phyloP scores from a whole-genome alignment of 2,329 filamentous ascomycete species.

The Seiridium cupressi region DNA sequence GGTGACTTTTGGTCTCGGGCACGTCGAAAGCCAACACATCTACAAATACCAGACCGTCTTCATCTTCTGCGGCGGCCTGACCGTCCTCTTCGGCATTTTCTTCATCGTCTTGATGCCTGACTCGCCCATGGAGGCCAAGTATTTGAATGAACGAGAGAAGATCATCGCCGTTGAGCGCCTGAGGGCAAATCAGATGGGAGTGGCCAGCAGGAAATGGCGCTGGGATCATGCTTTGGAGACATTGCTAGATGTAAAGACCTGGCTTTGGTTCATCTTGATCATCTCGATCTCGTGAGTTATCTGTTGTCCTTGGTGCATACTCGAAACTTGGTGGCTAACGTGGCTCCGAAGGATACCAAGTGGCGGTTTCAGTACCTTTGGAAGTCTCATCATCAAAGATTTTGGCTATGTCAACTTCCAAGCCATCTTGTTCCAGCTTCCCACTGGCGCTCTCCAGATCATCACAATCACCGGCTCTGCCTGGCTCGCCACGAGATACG shows the following conservation, averaged over 20 bases:
- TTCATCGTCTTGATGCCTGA: conserved; percentile 62
- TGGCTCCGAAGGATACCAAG: conserved; percentile 30
- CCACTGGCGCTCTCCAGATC: conserved; percentile 35
- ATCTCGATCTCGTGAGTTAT: conserved; percentile 57
- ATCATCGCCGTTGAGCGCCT: conserved; percentile 69
- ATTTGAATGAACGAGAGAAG: conserved; percentile 64
- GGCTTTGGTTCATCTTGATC: conserved; percentile 59
- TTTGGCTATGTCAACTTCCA: conserved; percentile 37
- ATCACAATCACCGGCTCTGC: conserved; percentile 29
- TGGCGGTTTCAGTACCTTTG: conserved; percentile 35
- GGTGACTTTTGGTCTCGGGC: conserved; percentile 50
- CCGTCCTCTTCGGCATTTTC: conserved; percentile 46
- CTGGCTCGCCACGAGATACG: conserved; percentile 39
- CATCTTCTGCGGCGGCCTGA: conserved; percentile 48
- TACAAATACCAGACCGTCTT: conserved; percentile 53
- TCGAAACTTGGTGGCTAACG: not conserved
- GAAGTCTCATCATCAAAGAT: conserved; percentile 37
- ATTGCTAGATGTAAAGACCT: conserved; percentile 43
- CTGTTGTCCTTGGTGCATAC: conserved; percentile 27
- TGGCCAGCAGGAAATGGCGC: conserved; percentile 70
- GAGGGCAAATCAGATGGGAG: conserved; percentile 72
- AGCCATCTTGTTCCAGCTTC: conserved; percentile 39
- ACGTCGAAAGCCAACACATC: conserved; percentile 40
- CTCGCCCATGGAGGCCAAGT: conserved; percentile 57
- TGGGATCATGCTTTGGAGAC: conserved; percentile 59